Conservation (phyloP, 2,329 filamentous ascomycete species). For the Talaromyces amestolkiae region DNA sequence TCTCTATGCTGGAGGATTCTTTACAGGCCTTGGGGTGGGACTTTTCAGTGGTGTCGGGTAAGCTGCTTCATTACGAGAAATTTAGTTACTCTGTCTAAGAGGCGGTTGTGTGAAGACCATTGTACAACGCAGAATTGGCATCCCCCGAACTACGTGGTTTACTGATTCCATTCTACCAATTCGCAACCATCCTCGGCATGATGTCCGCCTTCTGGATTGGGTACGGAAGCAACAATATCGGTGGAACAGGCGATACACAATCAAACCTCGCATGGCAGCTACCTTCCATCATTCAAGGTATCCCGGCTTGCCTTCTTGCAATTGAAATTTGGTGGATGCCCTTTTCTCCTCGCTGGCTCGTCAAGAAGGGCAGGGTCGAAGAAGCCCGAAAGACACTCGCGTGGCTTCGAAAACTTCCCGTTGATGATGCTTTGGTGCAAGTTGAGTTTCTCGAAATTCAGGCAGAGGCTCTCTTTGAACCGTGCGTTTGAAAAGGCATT, state of each 20-base stretch:
- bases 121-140: slow-evolving; percentile 53
- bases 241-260: slow-evolving; percentile 28
- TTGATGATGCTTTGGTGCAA: slow-evolving; percentile 40
- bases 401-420: slow-evolving; percentile 21
- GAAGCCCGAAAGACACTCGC: slow-evolving; percentile 30
- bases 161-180: slow-evolving; percentile 35
- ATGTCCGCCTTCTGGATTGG: slow-evolving; percentile 39
- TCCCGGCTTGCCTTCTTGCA: slow-evolving; percentile 35
- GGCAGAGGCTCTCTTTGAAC: slow-evolving; percentile 46
- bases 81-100: not conserved
- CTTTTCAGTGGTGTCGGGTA: slow-evolving; percentile 15
- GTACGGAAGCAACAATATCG: slow-evolving; percentile 45
- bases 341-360: slow-evolving; percentile 56
- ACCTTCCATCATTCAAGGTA: slow-evolving; percentile 48
- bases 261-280: slow-evolving; percentile 46
- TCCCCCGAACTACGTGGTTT: slow-evolving; percentile 34
- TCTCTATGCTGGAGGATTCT: slow-evolving; percentile 27
- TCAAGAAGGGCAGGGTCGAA: slow-evolving; percentile 45
- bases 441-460: slow-evolving; percentile 51
- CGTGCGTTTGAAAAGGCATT: slow-evolving; percentile 46
- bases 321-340: slow-evolving; percentile 49
- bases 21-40: slow-evolving; percentile 33
- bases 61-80: not conserved
- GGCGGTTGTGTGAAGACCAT: slow-evolving; percentile 34
- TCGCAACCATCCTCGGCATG: slow-evolving; percentile 36